Evolutionary conservation across 163 green algal species (phyloP), one percentile per base, ranked within the genome.

Genomic region (Scenedesmus sp.): DNA sequence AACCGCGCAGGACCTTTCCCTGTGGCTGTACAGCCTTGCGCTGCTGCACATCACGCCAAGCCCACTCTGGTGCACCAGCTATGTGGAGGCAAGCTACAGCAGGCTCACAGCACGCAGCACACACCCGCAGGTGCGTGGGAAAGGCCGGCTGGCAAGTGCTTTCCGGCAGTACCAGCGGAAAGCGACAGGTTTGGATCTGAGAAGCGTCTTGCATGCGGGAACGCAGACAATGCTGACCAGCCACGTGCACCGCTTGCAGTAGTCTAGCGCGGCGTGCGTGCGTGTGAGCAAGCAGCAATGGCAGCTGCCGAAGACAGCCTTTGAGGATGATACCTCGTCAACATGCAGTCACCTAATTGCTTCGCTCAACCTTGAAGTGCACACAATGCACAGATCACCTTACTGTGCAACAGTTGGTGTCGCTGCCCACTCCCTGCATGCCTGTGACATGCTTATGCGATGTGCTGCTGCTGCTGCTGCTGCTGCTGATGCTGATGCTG

Each of bases 11-110:
- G 90, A 93, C 44, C 80, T 93, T 10, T 84, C 76, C 1, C 22
- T 91, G 59, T 91, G 84, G 90, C 79, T 93, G 43, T 91, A 93
- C 84, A 81, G 80, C 16, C 76, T 93, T 33, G 84, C 84, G 33
- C 68, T 83, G 53, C 84, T 93, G 49, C 35, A 13, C 16, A 53
- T 82, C 59, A 81, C 73, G 40, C 90, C 90, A 44, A 83, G 46
- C 76, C 84, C 72, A 3, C 26, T 85, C 22, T 93, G 90, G 90
- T 79, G 82, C 22, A 85, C 53, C 24, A 78, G 37, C 90, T 93
- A 79, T 53, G 78, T 90, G 53, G 87, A 91, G 87, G 78, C 87
- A 22, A 83, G 53, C 78, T 91, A 65, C 51, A 42, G 26, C 20
- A 24, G 6, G 22, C 78, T 91, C 73, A 86, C 87, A 49, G 87